Evolutionary conservation across 306 rosid species (phyloP).

Genomic region (Cotoneaster glaucophyllus): DNA sequence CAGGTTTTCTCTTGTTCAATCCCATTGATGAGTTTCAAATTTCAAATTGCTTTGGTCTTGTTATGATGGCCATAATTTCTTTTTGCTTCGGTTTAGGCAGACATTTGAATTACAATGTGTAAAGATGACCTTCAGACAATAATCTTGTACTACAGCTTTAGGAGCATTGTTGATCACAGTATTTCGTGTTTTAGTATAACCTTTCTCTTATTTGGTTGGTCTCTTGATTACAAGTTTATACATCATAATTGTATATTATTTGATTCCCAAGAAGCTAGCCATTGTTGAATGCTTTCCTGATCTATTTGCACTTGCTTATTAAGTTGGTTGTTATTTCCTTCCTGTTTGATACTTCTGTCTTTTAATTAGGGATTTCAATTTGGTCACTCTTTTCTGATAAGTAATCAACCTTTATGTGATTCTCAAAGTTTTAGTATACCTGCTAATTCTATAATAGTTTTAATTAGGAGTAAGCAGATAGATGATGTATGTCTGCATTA

Average conservation of each 20-base stretch:
- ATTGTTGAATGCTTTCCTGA: not conserved
- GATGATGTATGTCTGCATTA: not conserved
- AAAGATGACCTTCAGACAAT: not conserved
- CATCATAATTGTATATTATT: not conserved
- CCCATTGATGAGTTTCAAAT: constrained; percentile 2
- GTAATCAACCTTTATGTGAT: not conserved
- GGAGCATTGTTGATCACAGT: not conserved
- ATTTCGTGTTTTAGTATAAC: not conserved
- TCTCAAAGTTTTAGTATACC: not conserved
- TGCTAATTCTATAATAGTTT: not conserved
- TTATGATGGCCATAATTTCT: not conserved
- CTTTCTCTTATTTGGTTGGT: not conserved
- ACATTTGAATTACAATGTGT: not conserved
- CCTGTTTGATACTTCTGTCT: not conserved
- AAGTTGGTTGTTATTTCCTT: not conserved
- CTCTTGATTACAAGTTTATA: not conserved
- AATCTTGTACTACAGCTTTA: not conserved
- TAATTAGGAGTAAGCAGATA: not conserved
- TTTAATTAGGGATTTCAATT: not conserved
- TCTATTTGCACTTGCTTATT: not conserved
- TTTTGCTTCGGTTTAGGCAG: constrained; percentile 4
- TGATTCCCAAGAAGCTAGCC: not conserved
- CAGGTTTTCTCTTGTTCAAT: constrained; percentile 51
- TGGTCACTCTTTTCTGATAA: not conserved
- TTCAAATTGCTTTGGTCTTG: constrained; percentile 13